Evolutionary conservation across 2,329 filamentous ascomycete species (phyloP), one percentile per base, ranked within the genome.

Genomic region (Cladosporium sp.): DNA sequence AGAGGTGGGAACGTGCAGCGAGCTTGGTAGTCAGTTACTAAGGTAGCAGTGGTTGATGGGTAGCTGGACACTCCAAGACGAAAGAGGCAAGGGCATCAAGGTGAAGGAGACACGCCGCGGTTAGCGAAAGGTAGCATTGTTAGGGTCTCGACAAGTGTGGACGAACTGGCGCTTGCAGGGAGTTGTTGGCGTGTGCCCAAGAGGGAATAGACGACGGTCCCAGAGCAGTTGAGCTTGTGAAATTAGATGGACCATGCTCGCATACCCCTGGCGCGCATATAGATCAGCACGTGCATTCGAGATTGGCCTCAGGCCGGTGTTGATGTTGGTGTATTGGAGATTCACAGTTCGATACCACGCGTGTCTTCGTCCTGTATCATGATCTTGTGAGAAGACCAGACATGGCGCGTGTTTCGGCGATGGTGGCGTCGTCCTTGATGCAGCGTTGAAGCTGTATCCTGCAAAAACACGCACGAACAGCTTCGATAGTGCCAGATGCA

Each of bases 171-270:
- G 54, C 51, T 57, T 57, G 61, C 53, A 57, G 62, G 39, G 54
- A 30, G 54, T 34, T 34, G 53, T 43, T 54, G 46, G 53, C 54
- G 62, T 64, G 53, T 58, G 62, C 53, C 53, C 54, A 48, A 64
- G 60, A 51, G 62, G 53, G 49, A 26, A 58, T 32, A 34, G 26
- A 26, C 34, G 62, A 30, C 46, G 62, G 53, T 64, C 39, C 53
- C 25, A 53, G 30, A 53, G 46, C 60, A 58, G 54, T 64, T 54
- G 51, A 28, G 51, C 25, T 32, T n/a, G 25, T 32, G 53, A 64
- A 58, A 64, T 64, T 54, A 64, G 53, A 14, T 58, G 51, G 51
- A n/a, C 51, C 26, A 28, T 32, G 51, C 51, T 54, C 39, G 39
- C 51, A 54, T 54, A 16, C 51, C 51, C 51, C 51, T 54, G 51